Evolutionary conservation across 116 monocot species (phyloP), one percentile per base, ranked within the genome.

Genomic region (Cymodocea nodosa): DNA sequence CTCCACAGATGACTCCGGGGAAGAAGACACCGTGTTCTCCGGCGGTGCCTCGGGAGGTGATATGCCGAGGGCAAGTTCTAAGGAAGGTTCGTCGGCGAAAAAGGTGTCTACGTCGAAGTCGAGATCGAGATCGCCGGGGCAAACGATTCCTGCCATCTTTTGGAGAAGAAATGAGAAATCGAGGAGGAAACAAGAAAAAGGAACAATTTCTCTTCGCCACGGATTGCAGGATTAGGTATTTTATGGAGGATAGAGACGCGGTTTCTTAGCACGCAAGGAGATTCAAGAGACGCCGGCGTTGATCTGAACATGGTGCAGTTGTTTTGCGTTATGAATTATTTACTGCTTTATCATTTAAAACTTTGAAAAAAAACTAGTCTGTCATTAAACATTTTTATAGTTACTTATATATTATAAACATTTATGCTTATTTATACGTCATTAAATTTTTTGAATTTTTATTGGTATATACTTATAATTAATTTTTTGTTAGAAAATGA

Each of bases 61-160:
- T 7, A 14, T 24, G 17, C 65, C 62, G 62, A 79, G 56, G 50
- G 72, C 71, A 44, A 70, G 36, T 8, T 70, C 81, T 17, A 17
- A 40, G 65, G n/a, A 16, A 49, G 56, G n/a, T n/a, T 25, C 49
- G 6, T 15, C 8, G 51, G 9, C 60, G 9, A 15, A 62, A 40
- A 61, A n/a, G 49, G 52, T 13, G 52, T 65, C 34, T 34, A 48
- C 8, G 34, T 60, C 23, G 62, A 57, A 70, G 25, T 54, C 69
- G 60, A 72, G 17, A 61, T 64, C 65, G 50, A 6, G 17, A 61
- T 64, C 65, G 50, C 7, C 60, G 20, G 15, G 30, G 65, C 11
- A 24, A 15, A 15, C 13, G 25, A 8, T 1, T 50, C 39, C 49
- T 18, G 59, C 18, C 52, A 56, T 61, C 15, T 30, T 30, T 30